Evolutionary conservation across 371 early-diverging fungal genomes (phyloP).

Genomic region (Cladochytrium tenue): DNA sequence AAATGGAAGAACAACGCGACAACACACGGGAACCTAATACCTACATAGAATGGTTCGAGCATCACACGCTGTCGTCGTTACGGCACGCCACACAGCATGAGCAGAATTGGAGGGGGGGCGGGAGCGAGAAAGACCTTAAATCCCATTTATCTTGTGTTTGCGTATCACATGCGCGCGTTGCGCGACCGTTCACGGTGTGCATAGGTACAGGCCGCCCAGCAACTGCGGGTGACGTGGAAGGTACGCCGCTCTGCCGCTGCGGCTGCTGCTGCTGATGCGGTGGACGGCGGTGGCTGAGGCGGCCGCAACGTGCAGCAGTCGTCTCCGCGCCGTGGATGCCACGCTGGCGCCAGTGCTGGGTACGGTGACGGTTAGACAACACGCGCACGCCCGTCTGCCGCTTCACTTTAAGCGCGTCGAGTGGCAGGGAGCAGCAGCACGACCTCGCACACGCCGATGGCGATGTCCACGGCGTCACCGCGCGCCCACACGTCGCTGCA

Average conservation of each 20-base stretch:
- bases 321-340: not conserved
- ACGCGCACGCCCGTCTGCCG: conserved; percentile 87
- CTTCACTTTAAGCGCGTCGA: conserved; percentile 94
- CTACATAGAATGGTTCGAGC: no score
- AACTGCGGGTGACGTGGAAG: conserved; percentile 36
- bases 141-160: no score
- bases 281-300: not conserved
- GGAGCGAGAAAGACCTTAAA: no score
- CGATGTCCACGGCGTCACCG: conserved; percentile 83
- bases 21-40: no score
- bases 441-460: conserved; percentile 91
- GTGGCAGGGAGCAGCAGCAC: conserved; percentile 84
- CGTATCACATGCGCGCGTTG: no score
- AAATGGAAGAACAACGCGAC: no score
- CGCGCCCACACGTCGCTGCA: conserved; percentile 90
- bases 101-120: no score
- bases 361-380: conserved; percentile 38
- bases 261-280: conserved; percentile 2
- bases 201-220: conserved; percentile 83
- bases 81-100: no score
- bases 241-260: no score
- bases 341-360: not conserved
- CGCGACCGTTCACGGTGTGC: conserved; percentile 90
- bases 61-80: no score
- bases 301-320: not conserved